phyloP scores from a whole-genome alignment of 495 filamentous ascomycete genomes.

The Lineolata rhizophorae region DNA sequence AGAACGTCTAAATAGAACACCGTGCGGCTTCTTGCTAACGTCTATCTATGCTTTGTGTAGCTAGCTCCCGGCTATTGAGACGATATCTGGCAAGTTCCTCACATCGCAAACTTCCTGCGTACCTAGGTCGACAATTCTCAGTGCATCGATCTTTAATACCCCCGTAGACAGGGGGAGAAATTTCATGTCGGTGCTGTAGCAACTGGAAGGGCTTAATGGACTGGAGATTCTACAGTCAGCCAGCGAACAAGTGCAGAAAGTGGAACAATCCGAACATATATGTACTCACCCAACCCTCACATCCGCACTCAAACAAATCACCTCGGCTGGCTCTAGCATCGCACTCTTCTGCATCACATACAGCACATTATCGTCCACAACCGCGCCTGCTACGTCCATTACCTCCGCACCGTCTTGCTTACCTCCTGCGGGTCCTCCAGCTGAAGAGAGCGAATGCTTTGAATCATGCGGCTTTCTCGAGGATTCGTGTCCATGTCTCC shows the following conservation, averaged over 20 bases:
- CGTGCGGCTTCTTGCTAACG: no score
- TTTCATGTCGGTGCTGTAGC: constrained; percentile 56
- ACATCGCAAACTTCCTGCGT: constrained; percentile 70
- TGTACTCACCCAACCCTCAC: constrained; percentile 49
- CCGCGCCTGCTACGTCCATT: constrained; percentile 50
- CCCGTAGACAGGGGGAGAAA: constrained; percentile 61
- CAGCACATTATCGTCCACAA: constrained; percentile 66
- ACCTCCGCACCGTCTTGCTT: no score
- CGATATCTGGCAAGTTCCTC: constrained; percentile 52
- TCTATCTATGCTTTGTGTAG: no score
- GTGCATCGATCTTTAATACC: constrained; percentile 52
- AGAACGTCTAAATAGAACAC: neutral
- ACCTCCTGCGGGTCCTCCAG: no score
- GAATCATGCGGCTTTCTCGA: no score
- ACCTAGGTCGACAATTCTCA: constrained; percentile 63
- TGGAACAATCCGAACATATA: neutral
- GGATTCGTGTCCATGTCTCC: no score
- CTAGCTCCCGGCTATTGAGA: no score
- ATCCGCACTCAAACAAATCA: constrained; percentile 69
- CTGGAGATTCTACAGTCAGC: constrained; percentile 18
- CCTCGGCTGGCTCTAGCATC: constrained; percentile 44
- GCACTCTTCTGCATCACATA: constrained; percentile 63
- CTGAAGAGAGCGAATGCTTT: no score
- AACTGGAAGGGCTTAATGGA: constrained; percentile 53
- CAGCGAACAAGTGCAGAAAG: neutral